A percentile compares a stretch with the other conserved stretches of the same genome.
phyloP scores from a whole-genome alignment of 1,284 basidiomycete species.

The Exsudoporus floridanus region DNA sequence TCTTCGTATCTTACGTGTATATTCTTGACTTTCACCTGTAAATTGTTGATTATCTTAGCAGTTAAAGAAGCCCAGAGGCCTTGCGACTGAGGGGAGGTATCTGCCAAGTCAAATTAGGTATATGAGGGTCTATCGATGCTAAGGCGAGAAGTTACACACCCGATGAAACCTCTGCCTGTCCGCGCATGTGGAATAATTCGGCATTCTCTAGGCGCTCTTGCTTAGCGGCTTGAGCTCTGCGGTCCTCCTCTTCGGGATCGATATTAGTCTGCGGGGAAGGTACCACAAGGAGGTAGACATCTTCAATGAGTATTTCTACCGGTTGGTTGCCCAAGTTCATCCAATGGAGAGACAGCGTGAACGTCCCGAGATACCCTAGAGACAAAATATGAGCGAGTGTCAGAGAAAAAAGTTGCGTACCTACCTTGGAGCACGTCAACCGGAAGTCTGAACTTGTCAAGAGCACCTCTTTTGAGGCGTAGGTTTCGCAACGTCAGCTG shows the following conservation, averaged over 20 bases:
- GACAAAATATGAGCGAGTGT: not conserved
- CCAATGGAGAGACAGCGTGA: slow-evolving; percentile 95
- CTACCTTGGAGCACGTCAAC: slow-evolving; percentile 94
- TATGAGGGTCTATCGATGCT: not conserved
- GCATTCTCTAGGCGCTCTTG: slow-evolving; percentile 87
- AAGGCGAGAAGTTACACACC: slow-evolving; percentile 36
- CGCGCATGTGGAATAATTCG: slow-evolving; percentile 79
- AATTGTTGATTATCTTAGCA: slow-evolving; percentile 92
- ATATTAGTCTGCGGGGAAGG: slow-evolving; percentile 73
- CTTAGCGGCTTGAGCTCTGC: slow-evolving; percentile 82
- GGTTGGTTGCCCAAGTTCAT: slow-evolving; percentile 92
- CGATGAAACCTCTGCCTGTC: slow-evolving; percentile 54
- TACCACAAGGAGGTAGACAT: slow-evolving; percentile 93
- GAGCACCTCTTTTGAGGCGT: slow-evolving; percentile 88
- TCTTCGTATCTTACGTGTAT: slow-evolving; percentile 98
- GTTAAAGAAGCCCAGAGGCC: slow-evolving; percentile 84
- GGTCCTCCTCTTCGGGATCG: slow-evolving; percentile 85
- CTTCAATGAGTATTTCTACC: slow-evolving; percentile 89
- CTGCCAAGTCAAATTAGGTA: slow-evolving; percentile 24
- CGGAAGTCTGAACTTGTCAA: slow-evolving; percentile 96
- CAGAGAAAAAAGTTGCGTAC: not conserved
- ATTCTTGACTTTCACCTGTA: slow-evolving; percentile 94
- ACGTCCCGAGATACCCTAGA: slow-evolving; percentile 88
- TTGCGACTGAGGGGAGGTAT: slow-evolving; percentile 75
- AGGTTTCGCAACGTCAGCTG: slow-evolving; percentile 82